These are phyloP conservation scores for Collybia nuda DNA, from an alignment of 768 basidiomycete species.

Conservation along the genomic window DNA sequence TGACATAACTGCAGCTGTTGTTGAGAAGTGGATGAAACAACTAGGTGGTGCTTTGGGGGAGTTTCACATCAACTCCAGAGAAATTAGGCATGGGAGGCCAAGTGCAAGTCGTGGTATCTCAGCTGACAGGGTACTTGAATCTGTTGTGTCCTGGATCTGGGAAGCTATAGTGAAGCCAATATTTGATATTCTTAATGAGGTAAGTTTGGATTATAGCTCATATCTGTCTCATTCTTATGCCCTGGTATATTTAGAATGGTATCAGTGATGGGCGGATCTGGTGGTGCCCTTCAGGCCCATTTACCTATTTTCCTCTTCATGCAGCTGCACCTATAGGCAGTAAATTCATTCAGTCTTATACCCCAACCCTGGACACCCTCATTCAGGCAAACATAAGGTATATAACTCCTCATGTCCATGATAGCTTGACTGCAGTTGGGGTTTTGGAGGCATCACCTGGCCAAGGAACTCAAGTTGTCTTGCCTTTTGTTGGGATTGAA, in stretches of 20 bases:
- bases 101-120: neutral
- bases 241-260: neutral
- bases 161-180: too few relatives aligned
- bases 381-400: conserved; percentile 1
- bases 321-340: conserved; percentile 12
- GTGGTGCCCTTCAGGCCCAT: conserved; percentile 10
- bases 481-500: too few relatives aligned
- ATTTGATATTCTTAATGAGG: too few relatives aligned
- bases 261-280: conserved; percentile 7
- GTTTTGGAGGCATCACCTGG: neutral
- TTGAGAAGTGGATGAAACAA: too few relatives aligned
- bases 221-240: too few relatives aligned
- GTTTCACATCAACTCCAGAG: too few relatives aligned
- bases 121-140: neutral
- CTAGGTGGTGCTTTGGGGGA: too few relatives aligned
- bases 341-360: conserved; percentile 13
- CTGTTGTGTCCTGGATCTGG: too few relatives aligned
- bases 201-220: too few relatives aligned
- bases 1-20: too few relatives aligned
- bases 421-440: conserved; percentile 4
- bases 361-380: conserved; percentile 8
- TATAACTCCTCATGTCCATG: neutral
- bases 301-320: conserved; percentile 11
- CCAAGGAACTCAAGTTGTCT: too few relatives aligned
- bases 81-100: neutral